Evolutionary conservation across 306 rosid species (phyloP).

Genomic region (Crotalaria pallida): DNA sequence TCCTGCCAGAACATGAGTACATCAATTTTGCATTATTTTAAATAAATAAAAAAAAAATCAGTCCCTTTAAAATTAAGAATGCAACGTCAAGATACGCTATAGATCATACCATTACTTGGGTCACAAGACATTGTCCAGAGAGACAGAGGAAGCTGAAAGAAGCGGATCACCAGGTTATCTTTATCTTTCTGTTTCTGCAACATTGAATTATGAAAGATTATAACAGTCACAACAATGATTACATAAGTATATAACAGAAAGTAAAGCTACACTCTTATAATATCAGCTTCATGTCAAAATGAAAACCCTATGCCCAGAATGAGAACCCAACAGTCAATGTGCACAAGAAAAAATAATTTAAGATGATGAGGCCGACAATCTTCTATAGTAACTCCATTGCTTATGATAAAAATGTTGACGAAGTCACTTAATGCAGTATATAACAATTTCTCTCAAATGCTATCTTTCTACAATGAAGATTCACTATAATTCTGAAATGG

Average conservation of each 20-base stretch:
- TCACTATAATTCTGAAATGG: background rate
- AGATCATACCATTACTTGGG: conserved; percentile 54
- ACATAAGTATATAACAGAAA: background rate
- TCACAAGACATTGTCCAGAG: conserved; percentile 66
- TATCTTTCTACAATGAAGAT: background rate
- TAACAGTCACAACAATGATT: background rate
- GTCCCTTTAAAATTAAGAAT: background rate
- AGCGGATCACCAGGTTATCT: conserved; percentile 56
- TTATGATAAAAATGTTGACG: background rate
- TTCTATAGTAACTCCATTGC: background rate
- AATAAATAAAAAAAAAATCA: background rate
- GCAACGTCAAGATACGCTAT: background rate
- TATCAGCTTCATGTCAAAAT: background rate
- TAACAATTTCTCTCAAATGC: background rate
- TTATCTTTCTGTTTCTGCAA: conserved; percentile 69
- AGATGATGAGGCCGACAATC: background rate
- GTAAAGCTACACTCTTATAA: background rate
- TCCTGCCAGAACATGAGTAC: conserved; percentile 43
- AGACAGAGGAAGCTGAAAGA: conserved; percentile 84
- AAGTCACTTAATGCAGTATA: background rate
- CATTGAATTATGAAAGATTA: conserved; percentile 11
- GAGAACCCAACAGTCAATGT: background rate
- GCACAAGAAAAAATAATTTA: background rate
- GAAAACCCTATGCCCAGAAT: background rate
- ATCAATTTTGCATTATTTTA: background rate